These are phyloP conservation scores for Cutaneotrichosporon mucoides DNA, from an alignment of 1,284 basidiomycete genomes.

Conservation along the genomic window DNA sequence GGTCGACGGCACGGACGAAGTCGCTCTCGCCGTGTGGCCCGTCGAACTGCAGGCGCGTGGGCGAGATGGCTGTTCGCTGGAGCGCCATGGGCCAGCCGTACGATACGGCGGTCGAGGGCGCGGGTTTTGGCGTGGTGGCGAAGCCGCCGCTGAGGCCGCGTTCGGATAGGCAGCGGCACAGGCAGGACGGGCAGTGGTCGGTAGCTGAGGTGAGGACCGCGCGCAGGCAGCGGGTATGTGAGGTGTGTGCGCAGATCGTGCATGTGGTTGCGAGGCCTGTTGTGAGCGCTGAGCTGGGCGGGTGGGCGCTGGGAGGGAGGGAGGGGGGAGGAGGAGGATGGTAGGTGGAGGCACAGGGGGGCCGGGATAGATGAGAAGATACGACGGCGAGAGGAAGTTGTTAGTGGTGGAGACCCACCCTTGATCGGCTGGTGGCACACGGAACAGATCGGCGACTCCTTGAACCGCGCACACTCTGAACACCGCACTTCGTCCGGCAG, in stretches of 20 bases:
- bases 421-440: constrained; percentile 69
- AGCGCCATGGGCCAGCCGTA: neutral
- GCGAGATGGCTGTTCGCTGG: neutral
- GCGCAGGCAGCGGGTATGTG: constrained; percentile 59
- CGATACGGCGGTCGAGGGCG: neutral
- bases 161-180: constrained; percentile 29
- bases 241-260: constrained; percentile 61
- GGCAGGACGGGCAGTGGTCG: constrained; percentile 37
- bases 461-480: neutral
- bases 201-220: constrained; percentile 2
- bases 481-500: constrained; percentile 4
- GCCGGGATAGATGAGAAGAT: too few species aligned
- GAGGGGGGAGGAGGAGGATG: too few species aligned
- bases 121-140: constrained; percentile 6
- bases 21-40: neutral
- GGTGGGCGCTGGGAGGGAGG: neutral
- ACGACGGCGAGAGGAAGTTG: too few species aligned
- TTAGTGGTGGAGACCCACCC: constrained; percentile 53
- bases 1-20: neutral
- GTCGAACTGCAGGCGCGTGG: constrained; percentile 6
- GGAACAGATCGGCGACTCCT: constrained; percentile 12
- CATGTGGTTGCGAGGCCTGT: constrained; percentile 68
- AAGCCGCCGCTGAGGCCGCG: constrained; percentile 22
- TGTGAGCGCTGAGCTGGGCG: neutral
- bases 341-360: too few species aligned